Conservation (phyloP, 805 yeast genomes). For the Starmerella floris region DNA sequence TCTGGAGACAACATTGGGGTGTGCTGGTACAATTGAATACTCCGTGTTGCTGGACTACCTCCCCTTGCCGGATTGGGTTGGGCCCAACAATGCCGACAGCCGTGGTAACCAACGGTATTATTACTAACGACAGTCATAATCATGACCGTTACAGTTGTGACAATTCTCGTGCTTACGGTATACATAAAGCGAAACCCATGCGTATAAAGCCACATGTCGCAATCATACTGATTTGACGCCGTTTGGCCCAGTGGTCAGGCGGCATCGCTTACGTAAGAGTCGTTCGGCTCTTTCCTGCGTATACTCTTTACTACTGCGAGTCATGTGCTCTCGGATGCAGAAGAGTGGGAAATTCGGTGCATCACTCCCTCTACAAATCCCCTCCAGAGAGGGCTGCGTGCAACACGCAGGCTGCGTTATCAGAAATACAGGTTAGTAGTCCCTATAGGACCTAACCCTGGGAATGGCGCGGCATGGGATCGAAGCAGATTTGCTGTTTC, state of each 20-base stretch:
- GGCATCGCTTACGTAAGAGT: neutral
- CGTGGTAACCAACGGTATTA: too few species aligned
- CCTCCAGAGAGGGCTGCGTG: slow-evolving; percentile 24
- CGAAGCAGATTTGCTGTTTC: slow-evolving; percentile 16
- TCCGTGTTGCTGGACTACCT: too few species aligned
- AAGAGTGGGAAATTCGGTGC: slow-evolving; percentile 28
- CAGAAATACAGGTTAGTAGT: slow-evolving; percentile 22
- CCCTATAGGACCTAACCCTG: slow-evolving; percentile 13
- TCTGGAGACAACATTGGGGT: neutral
- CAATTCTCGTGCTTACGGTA: too few species aligned
- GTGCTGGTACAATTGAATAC: too few species aligned
- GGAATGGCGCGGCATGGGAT: slow-evolving; percentile 25
- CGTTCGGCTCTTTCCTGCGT: slow-evolving; percentile 18
- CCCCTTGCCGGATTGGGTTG: too few species aligned
- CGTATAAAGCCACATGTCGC: too few species aligned
- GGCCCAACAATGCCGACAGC: too few species aligned
- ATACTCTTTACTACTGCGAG: slow-evolving; percentile 21
- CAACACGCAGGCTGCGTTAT: slow-evolving; percentile 24
- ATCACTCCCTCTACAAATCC: slow-evolving; percentile 18
- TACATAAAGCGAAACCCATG: too few species aligned
- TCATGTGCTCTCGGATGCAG: slow-evolving; percentile 9
- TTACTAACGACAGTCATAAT: too few species aligned
- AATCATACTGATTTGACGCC: neutral
- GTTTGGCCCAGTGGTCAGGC: neutral
- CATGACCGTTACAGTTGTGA: too few species aligned